Conservation (phyloP, 495 filamentous ascomycete species). For the Peziza echinospora region DNA sequence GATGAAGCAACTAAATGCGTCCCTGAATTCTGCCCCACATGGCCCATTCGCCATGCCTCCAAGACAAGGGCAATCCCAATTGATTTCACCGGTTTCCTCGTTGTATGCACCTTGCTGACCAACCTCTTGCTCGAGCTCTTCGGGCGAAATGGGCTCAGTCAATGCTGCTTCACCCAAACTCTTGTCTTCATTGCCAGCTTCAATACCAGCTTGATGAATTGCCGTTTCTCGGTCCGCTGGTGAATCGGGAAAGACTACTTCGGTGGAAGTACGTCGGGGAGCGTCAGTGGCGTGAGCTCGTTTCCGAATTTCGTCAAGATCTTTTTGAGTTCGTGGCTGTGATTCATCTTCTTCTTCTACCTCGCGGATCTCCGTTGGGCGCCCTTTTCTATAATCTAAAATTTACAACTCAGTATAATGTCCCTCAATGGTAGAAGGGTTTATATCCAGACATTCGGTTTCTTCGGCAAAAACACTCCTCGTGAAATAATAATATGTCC, state of each 20-base stretch:
- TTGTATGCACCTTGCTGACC: conserved; percentile 80
- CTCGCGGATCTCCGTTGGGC: conserved; percentile 21
- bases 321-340: background rate
- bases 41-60: conserved; percentile 95
- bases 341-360: background rate
- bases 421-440: too few relatives aligned
- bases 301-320: too few relatives aligned
- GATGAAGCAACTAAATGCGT: conserved; percentile 93
- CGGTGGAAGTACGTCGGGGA: too few relatives aligned
- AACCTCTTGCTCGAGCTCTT: conserved; percentile 60
- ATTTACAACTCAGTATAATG: too few relatives aligned
- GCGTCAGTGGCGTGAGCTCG: too few relatives aligned
- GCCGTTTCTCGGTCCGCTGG: background rate
- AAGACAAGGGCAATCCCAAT: conserved; percentile 97
- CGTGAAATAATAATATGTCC: conserved; percentile 87
- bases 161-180: too few relatives aligned
- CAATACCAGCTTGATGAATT: background rate
- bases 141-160: too few relatives aligned
- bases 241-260: background rate
- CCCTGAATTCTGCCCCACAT: conserved; percentile 84
- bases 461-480: conserved; percentile 69
- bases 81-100: conserved; percentile 96
- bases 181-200: too few relatives aligned
- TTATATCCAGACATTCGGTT: conserved; percentile 54
- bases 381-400: too few relatives aligned